Base-by-base conservation (phyloP, 176 grass and related monocot species). In the Canna indica region DNA sequence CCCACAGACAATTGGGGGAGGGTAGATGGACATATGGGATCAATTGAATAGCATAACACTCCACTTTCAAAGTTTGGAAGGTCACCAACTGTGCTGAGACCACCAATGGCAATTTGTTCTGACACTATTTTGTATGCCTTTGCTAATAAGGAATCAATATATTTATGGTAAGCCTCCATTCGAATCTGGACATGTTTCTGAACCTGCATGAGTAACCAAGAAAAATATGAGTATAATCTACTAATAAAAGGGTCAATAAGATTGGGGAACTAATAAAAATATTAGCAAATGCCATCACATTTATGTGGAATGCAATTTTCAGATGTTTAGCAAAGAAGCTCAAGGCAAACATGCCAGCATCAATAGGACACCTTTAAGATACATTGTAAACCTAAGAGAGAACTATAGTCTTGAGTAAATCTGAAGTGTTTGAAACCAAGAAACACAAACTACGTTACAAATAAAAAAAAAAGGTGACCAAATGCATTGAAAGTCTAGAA, bases 161-260 rank as follows among this genome's bases (percentile, higher is more conserved):
- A 96, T 47, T 88, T 96, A 10, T 91, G 83, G 63, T 88, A 84
- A 14, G 91, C 91, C 70, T 96, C 88, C 84, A 91, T 96, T 86
- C 91, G 75, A 69, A 96, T 91, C 69, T 96, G 88, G 22, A 96
- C 88, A 69, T 90, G 91, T 71, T 96, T 96, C 81, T 96, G 91
- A 64, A 91, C 91, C 91, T 96, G 79, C 29, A 47, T 5, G 76
- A 44, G 36, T 26, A 42, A 59, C 38, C 57, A 47, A 79, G 0
- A 8, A 30, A 73, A 72, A 41, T 52, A 33, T 8, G 6, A 8
- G 1, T 36, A 61, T 38, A 32, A 4, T 50, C 36, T 48, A 3
- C 31, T 16, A 22, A 71, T 47, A 1, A 22, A 31, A 47, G 25
- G n/a, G 18, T 1, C 39, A 32, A 1, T 70, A 45, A 42, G 36